Conservation (phyloP, 2,329 filamentous ascomycete species). For the Calycina herbarum region DNA sequence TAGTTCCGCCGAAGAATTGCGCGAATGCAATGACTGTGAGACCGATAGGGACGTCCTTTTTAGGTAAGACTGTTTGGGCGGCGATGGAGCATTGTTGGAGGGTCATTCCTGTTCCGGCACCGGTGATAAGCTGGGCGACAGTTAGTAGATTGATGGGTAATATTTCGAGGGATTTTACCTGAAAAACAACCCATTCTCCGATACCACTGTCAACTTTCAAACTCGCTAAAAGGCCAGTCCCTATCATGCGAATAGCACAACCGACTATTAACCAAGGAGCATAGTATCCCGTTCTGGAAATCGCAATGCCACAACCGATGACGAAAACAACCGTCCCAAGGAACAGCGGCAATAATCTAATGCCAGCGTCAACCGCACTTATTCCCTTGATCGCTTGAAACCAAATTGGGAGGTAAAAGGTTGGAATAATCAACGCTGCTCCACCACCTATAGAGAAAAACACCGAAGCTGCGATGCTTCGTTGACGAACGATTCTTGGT, state of each 20-base stretch:
- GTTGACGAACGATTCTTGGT: slow-evolving; percentile 43
- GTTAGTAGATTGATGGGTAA: slow-evolving; percentile 48
- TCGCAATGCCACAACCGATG: background rate
- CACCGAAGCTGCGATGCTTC: slow-evolving; percentile 36
- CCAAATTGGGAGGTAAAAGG: slow-evolving; percentile 50
- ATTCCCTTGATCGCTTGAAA: slow-evolving; percentile 47
- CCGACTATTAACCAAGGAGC: slow-evolving; percentile 31
- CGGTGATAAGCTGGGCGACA: slow-evolving; percentile 46
- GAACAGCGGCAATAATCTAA: slow-evolving; percentile 40
- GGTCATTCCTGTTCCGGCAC: slow-evolving; percentile 43
- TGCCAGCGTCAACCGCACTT: slow-evolving; percentile 37
- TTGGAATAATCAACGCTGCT: slow-evolving; percentile 34
- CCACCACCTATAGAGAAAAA: slow-evolving; percentile 35
- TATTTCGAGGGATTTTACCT: slow-evolving; percentile 45
- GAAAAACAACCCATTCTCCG: slow-evolving; percentile 51
- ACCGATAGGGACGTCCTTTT: slow-evolving; percentile 51
- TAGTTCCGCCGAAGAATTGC: slow-evolving; percentile 64
- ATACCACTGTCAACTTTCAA: slow-evolving; percentile 43
- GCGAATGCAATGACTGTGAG: slow-evolving; percentile 59
- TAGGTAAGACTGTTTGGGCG: slow-evolving; percentile 52
- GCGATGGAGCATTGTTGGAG: slow-evolving; percentile 30
- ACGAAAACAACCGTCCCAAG: slow-evolving; percentile 26
- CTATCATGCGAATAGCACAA: slow-evolving; percentile 31
- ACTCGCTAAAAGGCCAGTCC: slow-evolving; percentile 27
- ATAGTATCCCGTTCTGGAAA: slow-evolving; percentile 21